A percentile compares a stretch with the other conserved stretches of the same genome.
These are phyloP conservation scores for Trichoderma sp. DNA, from an alignment of 2,329 filamentous ascomycete species.

Conservation along the genomic window DNA sequence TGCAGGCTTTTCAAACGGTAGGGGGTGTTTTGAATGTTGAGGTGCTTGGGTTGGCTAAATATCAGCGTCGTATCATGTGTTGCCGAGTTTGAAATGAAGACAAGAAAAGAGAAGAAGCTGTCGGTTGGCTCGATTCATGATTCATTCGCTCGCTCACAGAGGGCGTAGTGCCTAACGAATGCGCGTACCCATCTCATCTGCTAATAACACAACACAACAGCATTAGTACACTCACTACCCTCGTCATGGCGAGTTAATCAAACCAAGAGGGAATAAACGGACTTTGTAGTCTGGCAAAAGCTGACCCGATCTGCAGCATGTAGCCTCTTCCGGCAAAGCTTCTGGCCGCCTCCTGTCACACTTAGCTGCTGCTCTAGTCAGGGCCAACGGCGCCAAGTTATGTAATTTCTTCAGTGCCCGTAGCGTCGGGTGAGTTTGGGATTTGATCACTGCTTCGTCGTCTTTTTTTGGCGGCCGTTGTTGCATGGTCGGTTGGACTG, in stretches of 20 bases:
- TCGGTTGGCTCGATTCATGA: not conserved
- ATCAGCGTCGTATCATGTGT: not conserved
- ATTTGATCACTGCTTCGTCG: not conserved
- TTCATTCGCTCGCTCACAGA: not conserved
- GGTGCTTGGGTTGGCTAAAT: not conserved
- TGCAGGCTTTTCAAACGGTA: not conserved
- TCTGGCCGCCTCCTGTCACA: constrained; percentile 9
- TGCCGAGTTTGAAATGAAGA: not conserved
- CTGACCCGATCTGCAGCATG: constrained; percentile 5
- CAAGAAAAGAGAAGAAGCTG: not conserved
- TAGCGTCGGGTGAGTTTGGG: not conserved
- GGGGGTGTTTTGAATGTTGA: not conserved
- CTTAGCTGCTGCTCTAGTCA: not conserved
- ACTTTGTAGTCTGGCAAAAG: not conserved
- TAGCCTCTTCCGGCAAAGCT: constrained; percentile 18
- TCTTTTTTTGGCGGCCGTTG: not conserved
- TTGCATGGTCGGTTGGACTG: not conserved
- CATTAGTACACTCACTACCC: too few species aligned
- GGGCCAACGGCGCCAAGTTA: constrained; percentile 4
- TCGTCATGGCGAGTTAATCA: not conserved
- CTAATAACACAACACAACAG: not conserved
- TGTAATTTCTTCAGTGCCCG: constrained; percentile 1
- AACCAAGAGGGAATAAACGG: not conserved
- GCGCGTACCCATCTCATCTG: not conserved
- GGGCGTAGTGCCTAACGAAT: not conserved